phyloP scores from a whole-genome alignment of 2,329 filamentous ascomycete genomes.

The Huntiella abstrusa region DNA sequence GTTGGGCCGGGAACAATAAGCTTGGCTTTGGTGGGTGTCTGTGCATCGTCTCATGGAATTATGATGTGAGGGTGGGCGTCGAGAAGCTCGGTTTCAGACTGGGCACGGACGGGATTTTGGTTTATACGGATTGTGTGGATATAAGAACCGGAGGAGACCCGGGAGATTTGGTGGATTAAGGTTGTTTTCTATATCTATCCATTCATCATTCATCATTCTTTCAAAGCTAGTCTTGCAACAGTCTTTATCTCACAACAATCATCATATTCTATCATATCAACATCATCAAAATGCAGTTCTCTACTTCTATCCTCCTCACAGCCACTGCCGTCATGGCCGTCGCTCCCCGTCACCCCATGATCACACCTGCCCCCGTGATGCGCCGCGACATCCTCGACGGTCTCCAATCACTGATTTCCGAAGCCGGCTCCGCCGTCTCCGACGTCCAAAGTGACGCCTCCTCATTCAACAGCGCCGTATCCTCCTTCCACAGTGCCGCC shows the following conservation, averaged over 20 bases:
- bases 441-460: neutral
- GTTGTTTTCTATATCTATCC: no score
- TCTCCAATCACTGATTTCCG: slow-evolving; percentile 8
- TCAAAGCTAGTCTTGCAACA: neutral
- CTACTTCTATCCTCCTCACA: slow-evolving; percentile 8
- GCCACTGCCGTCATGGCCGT: slow-evolving; percentile 10
- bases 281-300: slow-evolving; percentile 11
- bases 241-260: neutral
- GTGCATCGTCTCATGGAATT: no score
- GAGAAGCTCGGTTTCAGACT: no score
- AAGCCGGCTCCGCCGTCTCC: neutral
- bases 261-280: neutral
- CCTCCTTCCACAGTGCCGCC: slow-evolving; percentile 2
- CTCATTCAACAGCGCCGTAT: neutral
- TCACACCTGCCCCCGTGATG: slow-evolving; percentile 10
- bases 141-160: neutral
- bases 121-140: neutral
- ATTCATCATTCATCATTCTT: neutral
- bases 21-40: no score
- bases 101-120: no score
- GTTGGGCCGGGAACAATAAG: no score
- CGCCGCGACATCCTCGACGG: slow-evolving; percentile 8
- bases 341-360: slow-evolving; percentile 10
- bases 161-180: neutral
- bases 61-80: no score